Conservation (phyloP, 2,329 filamentous ascomycete species). For the Hypoxylon sp. region DNA sequence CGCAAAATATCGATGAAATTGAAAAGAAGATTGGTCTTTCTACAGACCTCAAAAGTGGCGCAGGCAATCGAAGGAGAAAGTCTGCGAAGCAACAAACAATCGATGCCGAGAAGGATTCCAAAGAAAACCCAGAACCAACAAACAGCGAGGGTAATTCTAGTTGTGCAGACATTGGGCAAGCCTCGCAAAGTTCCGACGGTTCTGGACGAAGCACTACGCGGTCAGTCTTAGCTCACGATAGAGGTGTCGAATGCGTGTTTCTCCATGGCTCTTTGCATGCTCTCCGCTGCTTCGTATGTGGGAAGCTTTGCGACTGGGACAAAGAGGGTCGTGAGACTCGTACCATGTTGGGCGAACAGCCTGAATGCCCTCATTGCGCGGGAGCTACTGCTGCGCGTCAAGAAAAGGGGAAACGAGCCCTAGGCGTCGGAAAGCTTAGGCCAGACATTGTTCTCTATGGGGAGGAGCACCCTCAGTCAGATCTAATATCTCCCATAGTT, state of each 20-base stretch:
- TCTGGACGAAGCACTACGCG: conserved; percentile 35
- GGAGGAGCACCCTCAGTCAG: conserved; percentile 77
- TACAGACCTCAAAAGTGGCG: conserved; percentile 71
- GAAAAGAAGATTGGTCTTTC: conserved; percentile 77
- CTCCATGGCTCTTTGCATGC: conserved; percentile 76
- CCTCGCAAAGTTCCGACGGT: conserved; percentile 39
- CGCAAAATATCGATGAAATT: conserved; percentile 80
- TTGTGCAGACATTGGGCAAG: conserved; percentile 39
- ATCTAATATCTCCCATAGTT: conserved; percentile 75
- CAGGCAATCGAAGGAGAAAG: conserved; percentile 69
- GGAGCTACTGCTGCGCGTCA: conserved; percentile 72
- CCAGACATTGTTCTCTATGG: conserved; percentile 82
- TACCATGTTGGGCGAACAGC: conserved; percentile 73
- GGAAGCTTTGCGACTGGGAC: conserved; percentile 70
- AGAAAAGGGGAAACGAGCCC: conserved; percentile 73
- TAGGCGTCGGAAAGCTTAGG: conserved; percentile 75
- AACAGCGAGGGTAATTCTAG: conserved; percentile 36
- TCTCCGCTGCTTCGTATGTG: conserved; percentile 74
- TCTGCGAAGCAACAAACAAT: conserved; percentile 52
- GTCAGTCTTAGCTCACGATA: conserved; percentile 48
- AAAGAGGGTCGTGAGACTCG: conserved; percentile 66
- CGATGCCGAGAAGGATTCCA: conserved; percentile 44
- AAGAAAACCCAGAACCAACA: conserved; percentile 48
- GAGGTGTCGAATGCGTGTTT: conserved; percentile 74
- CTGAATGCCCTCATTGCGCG: conserved; percentile 74